Conservation (phyloP, 352 stramenopile genomes). For the Phytophthora ohioensis region DNA sequence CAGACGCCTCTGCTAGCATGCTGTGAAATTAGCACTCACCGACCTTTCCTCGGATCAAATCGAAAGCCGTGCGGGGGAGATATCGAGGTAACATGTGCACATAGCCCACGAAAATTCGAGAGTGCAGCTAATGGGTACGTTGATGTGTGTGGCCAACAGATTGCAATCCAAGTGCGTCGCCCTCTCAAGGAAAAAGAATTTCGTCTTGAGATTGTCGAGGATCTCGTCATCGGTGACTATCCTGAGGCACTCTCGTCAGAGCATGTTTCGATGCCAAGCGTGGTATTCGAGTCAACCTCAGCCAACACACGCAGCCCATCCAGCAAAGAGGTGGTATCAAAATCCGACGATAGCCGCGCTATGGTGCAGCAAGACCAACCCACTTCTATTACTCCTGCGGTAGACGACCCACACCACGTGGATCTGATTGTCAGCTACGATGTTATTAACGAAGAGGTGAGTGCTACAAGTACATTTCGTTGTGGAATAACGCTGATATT, state of each 20-base stretch:
- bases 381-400: neutral
- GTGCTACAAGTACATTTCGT: neutral
- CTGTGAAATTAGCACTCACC: slow-evolving; percentile 56
- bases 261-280: slow-evolving; percentile 24
- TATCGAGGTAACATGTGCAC: slow-evolving; percentile 53
- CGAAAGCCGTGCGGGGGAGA: slow-evolving; percentile 71
- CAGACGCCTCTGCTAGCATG: slow-evolving; percentile 61
- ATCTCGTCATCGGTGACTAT: slow-evolving; percentile 69
- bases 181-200: slow-evolving; percentile 76
- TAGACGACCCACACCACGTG: slow-evolving; percentile 63
- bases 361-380: slow-evolving; percentile 5
- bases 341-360: neutral
- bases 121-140: slow-evolving; percentile 8
- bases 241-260: slow-evolving; percentile 20
- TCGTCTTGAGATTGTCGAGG: slow-evolving; percentile 48
- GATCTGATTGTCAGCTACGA: slow-evolving; percentile 88
- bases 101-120: neutral
- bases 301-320: neutral
- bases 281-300: slow-evolving; percentile 15
- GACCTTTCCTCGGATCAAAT: slow-evolving; percentile 77
- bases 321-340: neutral
- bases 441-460: slow-evolving; percentile 87
- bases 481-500: slow-evolving; percentile 7
- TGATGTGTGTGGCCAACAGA: slow-evolving; percentile 35
- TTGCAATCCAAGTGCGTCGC: slow-evolving; percentile 61